Percentiles rank a stretch among this genome's conserved stretches.
Evolutionary conservation across 2,329 filamentous ascomycete species (phyloP).

Genomic region (Botrytis cinerea): DNA sequence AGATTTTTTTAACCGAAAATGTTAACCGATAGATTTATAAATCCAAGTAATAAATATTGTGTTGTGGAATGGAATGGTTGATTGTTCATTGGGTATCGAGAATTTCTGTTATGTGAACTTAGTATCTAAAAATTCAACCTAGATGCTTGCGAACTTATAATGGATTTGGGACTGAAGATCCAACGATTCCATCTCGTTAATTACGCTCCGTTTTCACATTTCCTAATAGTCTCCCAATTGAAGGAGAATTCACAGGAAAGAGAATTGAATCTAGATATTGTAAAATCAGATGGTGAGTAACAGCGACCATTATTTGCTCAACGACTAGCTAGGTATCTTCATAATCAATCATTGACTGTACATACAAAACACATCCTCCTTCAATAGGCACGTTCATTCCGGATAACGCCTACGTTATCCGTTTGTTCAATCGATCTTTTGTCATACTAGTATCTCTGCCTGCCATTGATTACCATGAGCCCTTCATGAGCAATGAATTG

Average conservation of each 20-base stretch:
- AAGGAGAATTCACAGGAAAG: neutral
- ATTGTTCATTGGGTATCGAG: too few species aligned
- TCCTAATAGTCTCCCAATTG: neutral
- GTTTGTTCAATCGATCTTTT: neutral
- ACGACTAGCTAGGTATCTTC: constrained; percentile 1
- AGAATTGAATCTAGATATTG: neutral
- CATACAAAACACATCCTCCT: neutral
- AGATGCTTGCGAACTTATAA: too few species aligned
- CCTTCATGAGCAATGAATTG: constrained; percentile 14
- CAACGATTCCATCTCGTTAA: neutral
- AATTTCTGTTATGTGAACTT: too few species aligned
- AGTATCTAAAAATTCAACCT: too few species aligned
- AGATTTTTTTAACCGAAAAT: too few species aligned
- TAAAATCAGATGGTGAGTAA: neutral
- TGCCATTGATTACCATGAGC: neutral
- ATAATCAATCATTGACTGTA: neutral
- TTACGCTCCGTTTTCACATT: neutral
- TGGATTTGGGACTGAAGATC: neutral
- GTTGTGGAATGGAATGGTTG: too few species aligned
- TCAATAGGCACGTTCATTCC: neutral
- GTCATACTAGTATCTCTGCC: neutral
- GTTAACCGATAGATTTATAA: neutral
- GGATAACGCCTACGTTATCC: neutral
- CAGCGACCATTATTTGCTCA: neutral
- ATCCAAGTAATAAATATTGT: too few species aligned